These are phyloP conservation scores for Melampsora larici-populina DNA, from an alignment of 1,284 basidiomycete genomes.

Conservation along the genomic window DNA sequence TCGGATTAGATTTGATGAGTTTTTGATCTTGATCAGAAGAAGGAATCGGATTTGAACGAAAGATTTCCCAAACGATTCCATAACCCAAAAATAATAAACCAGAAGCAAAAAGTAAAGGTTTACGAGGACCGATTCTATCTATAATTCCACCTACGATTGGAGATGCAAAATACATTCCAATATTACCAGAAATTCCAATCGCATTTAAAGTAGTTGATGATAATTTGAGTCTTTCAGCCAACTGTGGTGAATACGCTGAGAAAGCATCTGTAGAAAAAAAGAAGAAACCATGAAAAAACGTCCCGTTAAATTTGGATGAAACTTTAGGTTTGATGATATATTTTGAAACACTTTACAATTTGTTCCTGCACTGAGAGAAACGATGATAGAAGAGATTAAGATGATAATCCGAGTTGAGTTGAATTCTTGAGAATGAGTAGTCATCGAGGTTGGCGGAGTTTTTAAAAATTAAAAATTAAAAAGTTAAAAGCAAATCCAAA, in stretches of 20 bases:
- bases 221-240: constrained; percentile 29
- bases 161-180: constrained; percentile 40
- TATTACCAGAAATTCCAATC: constrained; percentile 21
- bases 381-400: constrained; percentile 14
- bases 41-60: constrained; percentile 1
- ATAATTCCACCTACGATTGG: constrained; percentile 11
- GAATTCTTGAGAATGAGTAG: too few species aligned
- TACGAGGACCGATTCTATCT: background rate
- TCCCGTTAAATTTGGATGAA: too few species aligned
- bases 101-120: constrained; percentile 11
- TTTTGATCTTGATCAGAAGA: background rate
- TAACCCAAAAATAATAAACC: constrained; percentile 16
- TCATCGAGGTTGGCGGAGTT: too few species aligned
- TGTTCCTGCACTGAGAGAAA: constrained; percentile 29
- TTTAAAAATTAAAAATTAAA: too few species aligned
- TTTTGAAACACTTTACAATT: constrained; percentile 21
- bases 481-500: too few species aligned
- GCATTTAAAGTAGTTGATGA: constrained; percentile 24
- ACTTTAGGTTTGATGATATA: too few species aligned
- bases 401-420: background rate
- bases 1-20: background rate
- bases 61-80: constrained; percentile 14
- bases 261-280: constrained; percentile 35
- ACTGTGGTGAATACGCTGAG: constrained; percentile 29
- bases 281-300: background rate